phyloP scores from a whole-genome alignment of 805 yeast genomes.

The Saccharomycopsis sp. region DNA sequence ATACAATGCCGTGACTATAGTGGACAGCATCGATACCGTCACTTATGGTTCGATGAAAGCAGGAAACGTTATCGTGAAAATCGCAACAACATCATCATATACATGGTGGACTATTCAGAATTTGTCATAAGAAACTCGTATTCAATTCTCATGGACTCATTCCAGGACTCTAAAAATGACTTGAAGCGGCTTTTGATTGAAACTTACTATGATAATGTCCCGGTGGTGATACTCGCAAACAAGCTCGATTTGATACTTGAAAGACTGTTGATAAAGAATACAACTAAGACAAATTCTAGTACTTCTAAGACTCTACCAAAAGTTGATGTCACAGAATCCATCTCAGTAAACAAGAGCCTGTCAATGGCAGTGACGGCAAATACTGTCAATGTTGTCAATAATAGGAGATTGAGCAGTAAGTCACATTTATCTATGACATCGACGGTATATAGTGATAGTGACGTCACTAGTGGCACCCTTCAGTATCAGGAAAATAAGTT shows the following conservation, averaged over 20 bases:
- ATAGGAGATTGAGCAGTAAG: not conserved
- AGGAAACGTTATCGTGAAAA: not conserved
- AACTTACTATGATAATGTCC: not conserved
- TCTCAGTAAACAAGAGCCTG: not conserved
- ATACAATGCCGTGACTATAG: slow-evolving; percentile 8
- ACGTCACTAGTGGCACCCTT: not conserved
- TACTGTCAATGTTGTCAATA: not conserved
- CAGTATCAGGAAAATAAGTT: not conserved
- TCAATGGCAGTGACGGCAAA: not conserved
- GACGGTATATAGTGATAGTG: not conserved
- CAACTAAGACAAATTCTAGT: not conserved
- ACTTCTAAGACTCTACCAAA: not conserved
- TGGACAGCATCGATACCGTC: slow-evolving; percentile 7
- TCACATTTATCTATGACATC: not conserved
- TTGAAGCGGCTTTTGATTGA: slow-evolving; percentile 2
- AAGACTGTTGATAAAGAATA: not conserved
- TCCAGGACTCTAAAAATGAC: not conserved
- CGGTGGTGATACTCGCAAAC: slow-evolving; percentile 13
- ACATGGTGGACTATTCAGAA: slow-evolving; percentile 13
- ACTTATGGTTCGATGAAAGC: slow-evolving; percentile 2
- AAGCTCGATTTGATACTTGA: slow-evolving; percentile 7
- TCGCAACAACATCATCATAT: slow-evolving; percentile 3
- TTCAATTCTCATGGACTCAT: not conserved
- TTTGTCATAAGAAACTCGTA: slow-evolving; percentile 3
- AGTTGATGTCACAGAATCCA: not conserved